Conservation (phyloP, 2,329 filamentous ascomycete species). For the Fusarium irregulare region DNA sequence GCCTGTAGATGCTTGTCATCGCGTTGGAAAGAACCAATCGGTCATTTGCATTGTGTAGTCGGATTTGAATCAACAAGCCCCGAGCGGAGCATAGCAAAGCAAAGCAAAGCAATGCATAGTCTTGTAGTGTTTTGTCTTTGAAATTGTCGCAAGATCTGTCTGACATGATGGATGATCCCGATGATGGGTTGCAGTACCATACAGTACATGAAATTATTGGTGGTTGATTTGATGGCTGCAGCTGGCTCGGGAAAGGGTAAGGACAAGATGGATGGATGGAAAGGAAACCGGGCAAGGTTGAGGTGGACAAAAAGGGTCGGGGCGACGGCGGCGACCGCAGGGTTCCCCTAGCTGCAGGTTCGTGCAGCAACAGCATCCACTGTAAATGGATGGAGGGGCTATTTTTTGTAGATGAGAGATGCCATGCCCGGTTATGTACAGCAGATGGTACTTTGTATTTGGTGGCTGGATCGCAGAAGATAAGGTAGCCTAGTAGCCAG, state of each 20-base stretch:
- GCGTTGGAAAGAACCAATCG: conserved; percentile 3
- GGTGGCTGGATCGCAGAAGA: not conserved
- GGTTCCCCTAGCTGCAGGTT: conserved; percentile 35
- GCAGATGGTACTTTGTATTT: conserved; percentile 14
- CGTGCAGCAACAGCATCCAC: conserved; percentile 19
- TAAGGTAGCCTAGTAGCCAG: not conserved
- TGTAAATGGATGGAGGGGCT: conserved; percentile 38
- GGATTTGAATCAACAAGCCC: not conserved
- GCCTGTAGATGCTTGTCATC: conserved; percentile 17
- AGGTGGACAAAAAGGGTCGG: conserved; percentile 38
- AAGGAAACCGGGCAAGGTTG: conserved; percentile 11
- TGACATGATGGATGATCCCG: conserved; percentile 22
- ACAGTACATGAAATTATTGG: conserved; percentile 22
- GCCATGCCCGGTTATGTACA: not conserved
- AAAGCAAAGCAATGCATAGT: not conserved
- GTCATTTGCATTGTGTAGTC: not conserved
- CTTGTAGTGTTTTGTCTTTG: not conserved
- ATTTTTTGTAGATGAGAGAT: conserved; percentile 1
- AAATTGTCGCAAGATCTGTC: not conserved
- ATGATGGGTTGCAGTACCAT: conserved; percentile 24
- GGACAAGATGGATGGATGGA: conserved; percentile 17
- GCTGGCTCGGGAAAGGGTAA: not conserved
- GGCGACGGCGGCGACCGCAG: conserved; percentile 37
- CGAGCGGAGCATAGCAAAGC: not conserved
- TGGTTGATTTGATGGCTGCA: conserved; percentile 27